These are phyloP conservation scores for Trichoderma cornu-damae DNA, from an alignment of 2,329 filamentous ascomycete genomes.

Conservation along the genomic window DNA sequence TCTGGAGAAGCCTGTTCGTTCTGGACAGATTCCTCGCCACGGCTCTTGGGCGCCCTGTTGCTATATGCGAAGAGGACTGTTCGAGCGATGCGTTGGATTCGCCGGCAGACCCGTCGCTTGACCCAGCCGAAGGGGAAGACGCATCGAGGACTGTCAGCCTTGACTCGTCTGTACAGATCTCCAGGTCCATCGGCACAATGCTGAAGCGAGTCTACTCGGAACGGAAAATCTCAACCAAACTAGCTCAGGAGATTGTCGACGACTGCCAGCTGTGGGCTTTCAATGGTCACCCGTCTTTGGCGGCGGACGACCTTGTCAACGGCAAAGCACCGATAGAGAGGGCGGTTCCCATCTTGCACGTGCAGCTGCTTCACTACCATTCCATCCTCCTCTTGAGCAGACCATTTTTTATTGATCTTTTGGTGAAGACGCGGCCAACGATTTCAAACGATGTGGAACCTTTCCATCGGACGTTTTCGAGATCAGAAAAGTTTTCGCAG, in stretches of 20 bases:
- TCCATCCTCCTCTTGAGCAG: constrained; percentile 58
- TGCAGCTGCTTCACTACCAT: constrained; percentile 58
- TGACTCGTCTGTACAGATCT: constrained; percentile 53
- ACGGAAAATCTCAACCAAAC: constrained; percentile 51
- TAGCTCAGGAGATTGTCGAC: constrained; percentile 52
- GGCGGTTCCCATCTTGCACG: constrained; percentile 56
- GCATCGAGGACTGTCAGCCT: constrained; percentile 34
- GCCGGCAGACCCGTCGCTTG: background rate
- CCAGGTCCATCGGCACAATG: constrained; percentile 53
- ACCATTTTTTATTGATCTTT: constrained; percentile 57
- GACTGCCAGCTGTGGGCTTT: constrained; percentile 22
- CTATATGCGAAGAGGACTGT: constrained; percentile 59
- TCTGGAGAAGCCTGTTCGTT: constrained; percentile 62
- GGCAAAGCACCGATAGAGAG: constrained; percentile 30
- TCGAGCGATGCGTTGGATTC: constrained; percentile 43
- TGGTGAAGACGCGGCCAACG: constrained; percentile 38
- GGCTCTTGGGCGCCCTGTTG: constrained; percentile 56
- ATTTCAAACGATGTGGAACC: background rate
- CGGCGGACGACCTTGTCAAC: constrained; percentile 34
- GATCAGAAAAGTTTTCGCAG: constrained; percentile 44
- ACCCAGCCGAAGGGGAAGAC: constrained; percentile 8
- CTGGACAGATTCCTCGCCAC: constrained; percentile 60
- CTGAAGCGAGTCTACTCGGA: constrained; percentile 57
- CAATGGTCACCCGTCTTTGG: constrained; percentile 42
- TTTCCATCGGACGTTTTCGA: constrained; percentile 21